These are phyloP conservation scores for Marasmius tenuissimus DNA, from an alignment of 1,284 basidiomycete genomes.

Conservation along the genomic window DNA sequence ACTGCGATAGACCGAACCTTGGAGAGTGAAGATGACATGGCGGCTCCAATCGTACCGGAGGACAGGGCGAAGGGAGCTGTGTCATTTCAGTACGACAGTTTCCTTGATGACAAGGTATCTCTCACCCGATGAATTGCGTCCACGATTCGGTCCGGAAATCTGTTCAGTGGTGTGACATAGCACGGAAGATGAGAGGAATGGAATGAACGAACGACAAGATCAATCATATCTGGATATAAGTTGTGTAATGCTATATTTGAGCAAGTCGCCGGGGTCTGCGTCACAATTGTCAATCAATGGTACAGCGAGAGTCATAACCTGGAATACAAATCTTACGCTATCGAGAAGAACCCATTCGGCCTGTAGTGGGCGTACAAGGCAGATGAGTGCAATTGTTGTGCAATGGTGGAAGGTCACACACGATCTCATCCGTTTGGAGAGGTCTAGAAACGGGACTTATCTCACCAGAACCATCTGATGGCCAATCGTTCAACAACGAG, in stretches of 20 bases:
- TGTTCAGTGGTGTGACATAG: slow-evolving; percentile 24
- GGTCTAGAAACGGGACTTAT: slow-evolving; percentile 60
- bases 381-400: not conserved
- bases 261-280: slow-evolving; percentile 87
- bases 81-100: slow-evolving; percentile 1
- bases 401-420: slow-evolving; percentile 19
- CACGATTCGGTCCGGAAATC: slow-evolving; percentile 78
- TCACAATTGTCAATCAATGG: slow-evolving; percentile 6
- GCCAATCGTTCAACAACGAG: slow-evolving; percentile 5
- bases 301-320: not conserved
- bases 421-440: slow-evolving; percentile 70
- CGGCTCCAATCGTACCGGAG: slow-evolving; percentile 87
- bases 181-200: not conserved
- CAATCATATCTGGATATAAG: slow-evolving; percentile 80
- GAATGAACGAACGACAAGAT: slow-evolving; percentile 62
- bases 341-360: slow-evolving; percentile 89
- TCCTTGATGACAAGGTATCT: slow-evolving; percentile 10
- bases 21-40: slow-evolving; percentile 63
- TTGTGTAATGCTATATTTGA: slow-evolving; percentile 89
- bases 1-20: slow-evolving; percentile 72
- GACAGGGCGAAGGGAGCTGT: slow-evolving; percentile 83
- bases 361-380: slow-evolving; percentile 21
- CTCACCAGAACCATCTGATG: slow-evolving; percentile 72
- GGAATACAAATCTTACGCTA: slow-evolving; percentile 52
- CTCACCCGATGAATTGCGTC: slow-evolving; percentile 78